Percentiles rank a stretch among this genome's conserved stretches.
Evolutionary conservation across 768 basidiomycete species (phyloP).

Genomic region (Gautieria morchelliformis): DNA sequence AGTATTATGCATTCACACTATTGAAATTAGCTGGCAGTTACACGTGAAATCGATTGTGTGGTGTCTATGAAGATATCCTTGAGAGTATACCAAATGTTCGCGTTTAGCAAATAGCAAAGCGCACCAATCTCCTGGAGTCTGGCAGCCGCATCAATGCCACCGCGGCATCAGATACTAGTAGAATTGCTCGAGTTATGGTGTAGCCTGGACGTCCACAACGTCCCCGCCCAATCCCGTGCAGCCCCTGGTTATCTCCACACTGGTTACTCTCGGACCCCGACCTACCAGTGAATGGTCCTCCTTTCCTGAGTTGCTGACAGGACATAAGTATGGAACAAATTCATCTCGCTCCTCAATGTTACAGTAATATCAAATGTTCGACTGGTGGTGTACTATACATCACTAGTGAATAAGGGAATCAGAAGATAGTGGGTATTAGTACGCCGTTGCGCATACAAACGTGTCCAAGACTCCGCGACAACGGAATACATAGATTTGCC

Average conservation of each 20-base stretch:
- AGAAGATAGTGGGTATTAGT: too few species aligned
- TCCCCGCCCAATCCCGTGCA: too few species aligned
- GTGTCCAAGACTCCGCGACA: too few species aligned
- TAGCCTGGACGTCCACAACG: conserved; percentile 77
- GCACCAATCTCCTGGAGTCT: conserved; percentile 56
- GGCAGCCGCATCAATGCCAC: conserved; percentile 61
- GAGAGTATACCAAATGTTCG: not conserved
- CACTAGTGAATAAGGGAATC: too few species aligned
- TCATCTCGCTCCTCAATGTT: not conserved
- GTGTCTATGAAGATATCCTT: conserved; percentile 30
- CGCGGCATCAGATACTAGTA: conserved; percentile 60
- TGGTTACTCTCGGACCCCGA: conserved; percentile 66
- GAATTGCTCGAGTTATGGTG: conserved; percentile 67
- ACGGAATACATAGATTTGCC: too few species aligned
- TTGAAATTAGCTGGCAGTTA: conserved; percentile 28
- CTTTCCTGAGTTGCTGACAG: not conserved
- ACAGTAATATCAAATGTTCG: too few species aligned
- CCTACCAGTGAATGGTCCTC: conserved; percentile 30
- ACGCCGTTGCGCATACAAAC: too few species aligned
- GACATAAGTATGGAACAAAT: not conserved
- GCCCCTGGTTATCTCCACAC: conserved; percentile 50
- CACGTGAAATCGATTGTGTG: conserved; percentile 70
- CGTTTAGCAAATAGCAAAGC: not conserved
- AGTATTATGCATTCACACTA: too few species aligned
- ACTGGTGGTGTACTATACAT: too few species aligned